Conservation (phyloP, 805 yeast species). For the Candida germanica region DNA sequence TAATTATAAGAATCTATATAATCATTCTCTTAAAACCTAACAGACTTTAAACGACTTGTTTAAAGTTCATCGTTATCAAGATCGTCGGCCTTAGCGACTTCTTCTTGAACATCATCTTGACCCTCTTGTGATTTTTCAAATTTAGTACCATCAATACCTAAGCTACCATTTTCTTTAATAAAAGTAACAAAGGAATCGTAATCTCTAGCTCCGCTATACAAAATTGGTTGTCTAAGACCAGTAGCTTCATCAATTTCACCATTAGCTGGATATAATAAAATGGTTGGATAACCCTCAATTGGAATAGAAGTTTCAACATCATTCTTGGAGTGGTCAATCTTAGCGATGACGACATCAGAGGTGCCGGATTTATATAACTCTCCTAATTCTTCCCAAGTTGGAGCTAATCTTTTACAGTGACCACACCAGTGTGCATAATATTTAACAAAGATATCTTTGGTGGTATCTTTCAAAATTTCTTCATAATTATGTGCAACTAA, state of each 20-base stretch:
- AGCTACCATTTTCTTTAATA: conserved; percentile 65
- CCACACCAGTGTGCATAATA: conserved; percentile 99
- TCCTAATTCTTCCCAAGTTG: conserved; percentile 85
- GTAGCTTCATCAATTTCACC: conserved; percentile 41
- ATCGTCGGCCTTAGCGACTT: conserved; percentile 32
- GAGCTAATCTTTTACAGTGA: conserved; percentile 89
- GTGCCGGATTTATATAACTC: conserved; percentile 54
- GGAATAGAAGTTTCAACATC: conserved; percentile 70
- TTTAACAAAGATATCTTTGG: conserved; percentile 77
- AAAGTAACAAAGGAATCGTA: conserved; percentile 68
- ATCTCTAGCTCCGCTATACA: conserved; percentile 69
- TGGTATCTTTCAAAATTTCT: conserved; percentile 51
- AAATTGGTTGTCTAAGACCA: conserved; percentile 51
- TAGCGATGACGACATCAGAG: conserved; percentile 63
- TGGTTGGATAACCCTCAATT: conserved; percentile 89
- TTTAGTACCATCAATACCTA: conserved; percentile 52
- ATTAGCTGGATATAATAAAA: conserved; percentile 82
- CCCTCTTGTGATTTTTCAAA: conserved; percentile 25
- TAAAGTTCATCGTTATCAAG: conserved; percentile 41
- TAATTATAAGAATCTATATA: no score
- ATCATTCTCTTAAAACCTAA: no score
- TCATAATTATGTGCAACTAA: conserved; percentile 85
- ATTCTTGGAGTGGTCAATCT: conserved; percentile 85
- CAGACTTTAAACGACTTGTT: no score
- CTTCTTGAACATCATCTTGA: conserved; percentile 25